phyloP scores from a whole-genome alignment of 257 asterid species.

The Asclepias syriaca region DNA sequence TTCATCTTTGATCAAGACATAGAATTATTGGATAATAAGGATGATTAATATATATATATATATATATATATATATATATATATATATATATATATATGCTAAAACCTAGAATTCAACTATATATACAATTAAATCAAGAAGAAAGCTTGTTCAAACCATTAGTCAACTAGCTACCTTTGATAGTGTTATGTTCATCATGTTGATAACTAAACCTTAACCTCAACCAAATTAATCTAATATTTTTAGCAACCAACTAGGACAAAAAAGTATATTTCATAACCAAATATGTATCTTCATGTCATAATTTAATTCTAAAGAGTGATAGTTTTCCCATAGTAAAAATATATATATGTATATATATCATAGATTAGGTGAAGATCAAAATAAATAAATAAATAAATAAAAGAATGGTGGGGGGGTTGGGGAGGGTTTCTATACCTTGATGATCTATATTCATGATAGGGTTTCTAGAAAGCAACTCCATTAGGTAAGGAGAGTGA shows the following conservation, averaged over 20 bases:
- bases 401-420: too few species aligned
- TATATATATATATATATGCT: too few species aligned
- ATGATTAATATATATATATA: too few species aligned
- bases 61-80: too few species aligned
- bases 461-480: constrained; percentile 21
- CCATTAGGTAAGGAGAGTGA: constrained; percentile 24
- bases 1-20: too few species aligned
- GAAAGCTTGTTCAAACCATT: not conserved
- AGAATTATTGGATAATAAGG: too few species aligned
- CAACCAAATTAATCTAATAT: not conserved
- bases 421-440: constrained; percentile 27
- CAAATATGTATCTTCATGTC: not conserved
- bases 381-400: not conserved
- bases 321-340: not conserved
- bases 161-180: not conserved
- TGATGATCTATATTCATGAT: constrained; percentile 22
- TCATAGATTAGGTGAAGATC: not conserved
- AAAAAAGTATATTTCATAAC: not conserved
- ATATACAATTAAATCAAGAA: not conserved
- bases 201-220: not conserved
- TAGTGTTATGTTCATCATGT: not conserved
- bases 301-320: too few species aligned
- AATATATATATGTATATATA: too few species aligned
- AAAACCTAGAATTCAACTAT: not conserved
- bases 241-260: not conserved